Percentiles rank a stretch among this genome's conserved stretches.
These are phyloP conservation scores for Trichoderma hamatum DNA, from an alignment of 2,329 filamentous ascomycete genomes.

Conservation along the genomic window DNA sequence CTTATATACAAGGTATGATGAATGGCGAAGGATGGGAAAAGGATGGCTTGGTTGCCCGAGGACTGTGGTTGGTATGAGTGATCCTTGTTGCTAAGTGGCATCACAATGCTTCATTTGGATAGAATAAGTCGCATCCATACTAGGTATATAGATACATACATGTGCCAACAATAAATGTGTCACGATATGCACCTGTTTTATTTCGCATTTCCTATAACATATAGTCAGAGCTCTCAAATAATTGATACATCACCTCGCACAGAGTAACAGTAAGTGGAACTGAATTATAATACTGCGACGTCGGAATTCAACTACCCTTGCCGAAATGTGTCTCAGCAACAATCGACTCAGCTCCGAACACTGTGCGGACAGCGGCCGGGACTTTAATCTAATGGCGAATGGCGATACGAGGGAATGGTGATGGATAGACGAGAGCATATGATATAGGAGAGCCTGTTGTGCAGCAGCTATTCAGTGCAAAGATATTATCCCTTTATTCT, in stretches of 20 bases:
- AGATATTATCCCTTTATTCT: too few species aligned
- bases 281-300: background rate
- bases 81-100: background rate
- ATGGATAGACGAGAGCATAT: background rate
- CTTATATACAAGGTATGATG: background rate
- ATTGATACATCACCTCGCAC: constrained; percentile 18
- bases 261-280: background rate
- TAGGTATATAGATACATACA: background rate
- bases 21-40: background rate
- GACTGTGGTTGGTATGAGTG: background rate
- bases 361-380: constrained; percentile 3
- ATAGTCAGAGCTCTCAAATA: background rate
- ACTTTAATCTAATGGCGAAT: background rate
- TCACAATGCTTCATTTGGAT: background rate
- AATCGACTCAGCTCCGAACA: constrained; percentile 14
- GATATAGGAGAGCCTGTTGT: background rate
- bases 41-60: background rate
- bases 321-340: constrained; percentile 10
- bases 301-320: constrained; percentile 19
- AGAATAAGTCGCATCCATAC: background rate
- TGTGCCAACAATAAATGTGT: background rate
- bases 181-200: background rate
- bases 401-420: background rate
- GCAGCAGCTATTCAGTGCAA: background rate
- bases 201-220: background rate